A percentile compares a stretch with the other conserved stretches of the same genome.
These are phyloP conservation scores for Cornus controversa DNA, from an alignment of 148 eudicot genomes.

Conservation along the genomic window DNA sequence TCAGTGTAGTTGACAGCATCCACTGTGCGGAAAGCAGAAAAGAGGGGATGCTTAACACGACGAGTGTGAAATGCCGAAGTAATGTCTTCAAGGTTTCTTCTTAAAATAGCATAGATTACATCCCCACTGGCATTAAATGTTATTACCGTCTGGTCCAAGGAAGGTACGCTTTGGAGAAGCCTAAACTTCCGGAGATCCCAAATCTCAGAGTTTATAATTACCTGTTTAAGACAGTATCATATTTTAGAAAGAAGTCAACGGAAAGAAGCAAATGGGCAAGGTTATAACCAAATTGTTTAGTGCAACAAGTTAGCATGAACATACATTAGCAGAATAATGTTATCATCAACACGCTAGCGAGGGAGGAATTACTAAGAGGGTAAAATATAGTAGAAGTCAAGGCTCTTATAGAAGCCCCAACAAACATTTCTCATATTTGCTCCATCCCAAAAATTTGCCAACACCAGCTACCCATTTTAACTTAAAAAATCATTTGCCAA, in stretches of 20 bases:
- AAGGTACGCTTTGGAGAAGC: conserved; percentile 85
- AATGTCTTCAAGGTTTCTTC: conserved; percentile 83
- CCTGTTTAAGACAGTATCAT: conserved; percentile 39
- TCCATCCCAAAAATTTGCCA: no score
- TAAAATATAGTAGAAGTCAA: neutral
- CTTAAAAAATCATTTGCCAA: no score
- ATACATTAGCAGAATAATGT: neutral
- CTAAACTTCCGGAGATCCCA: conserved; percentile 91
- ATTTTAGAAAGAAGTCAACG: neutral
- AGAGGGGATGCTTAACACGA: conserved; percentile 80
- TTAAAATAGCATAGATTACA: conserved; percentile 78
- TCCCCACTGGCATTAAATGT: conserved; percentile 86
- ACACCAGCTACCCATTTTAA: no score
- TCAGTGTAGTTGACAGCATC: conserved; percentile 88
- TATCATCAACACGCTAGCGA: neutral
- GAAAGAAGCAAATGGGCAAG: neutral
- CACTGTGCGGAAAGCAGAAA: conserved; percentile 83
- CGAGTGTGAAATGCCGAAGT: conserved; percentile 70
- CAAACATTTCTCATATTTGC: neutral
- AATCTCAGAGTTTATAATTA: conserved; percentile 93
- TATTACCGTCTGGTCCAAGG: conserved; percentile 83
- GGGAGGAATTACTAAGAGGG: neutral
- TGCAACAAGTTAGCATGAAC: neutral
- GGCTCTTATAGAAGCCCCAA: neutral
- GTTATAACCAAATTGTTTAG: neutral